Evolutionary conservation across 2,329 filamentous ascomycete species (phyloP).

Genomic region (Cladobotryum mycophilum): DNA sequence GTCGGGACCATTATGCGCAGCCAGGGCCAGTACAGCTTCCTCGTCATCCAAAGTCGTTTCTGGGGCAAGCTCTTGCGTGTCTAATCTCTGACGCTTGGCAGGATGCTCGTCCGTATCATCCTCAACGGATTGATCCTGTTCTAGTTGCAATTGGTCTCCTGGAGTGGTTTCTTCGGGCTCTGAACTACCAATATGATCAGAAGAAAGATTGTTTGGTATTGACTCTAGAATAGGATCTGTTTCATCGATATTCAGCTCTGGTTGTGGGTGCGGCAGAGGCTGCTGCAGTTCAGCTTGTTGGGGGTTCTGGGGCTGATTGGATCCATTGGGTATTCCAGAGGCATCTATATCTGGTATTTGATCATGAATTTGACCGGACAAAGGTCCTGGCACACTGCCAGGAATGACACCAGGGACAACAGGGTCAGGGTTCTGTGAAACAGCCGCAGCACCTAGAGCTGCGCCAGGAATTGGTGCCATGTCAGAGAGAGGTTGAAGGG

Average conservation of each 20-base stretch:
- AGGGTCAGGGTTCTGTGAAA: not conserved
- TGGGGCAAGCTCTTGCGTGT: constrained; percentile 18
- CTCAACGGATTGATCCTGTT: constrained; percentile 16
- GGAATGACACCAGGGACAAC: not conserved
- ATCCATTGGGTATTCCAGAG: not conserved
- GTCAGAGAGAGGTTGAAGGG: not conserved
- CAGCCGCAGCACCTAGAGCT: constrained; percentile 1
- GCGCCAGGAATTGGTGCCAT: constrained; percentile 21
- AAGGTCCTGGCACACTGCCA: constrained; percentile 1
- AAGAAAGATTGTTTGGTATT: constrained; percentile 2
- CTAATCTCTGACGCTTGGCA: constrained; percentile 36
- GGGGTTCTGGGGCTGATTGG: constrained; percentile 15
- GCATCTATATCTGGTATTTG: constrained; percentile 7
- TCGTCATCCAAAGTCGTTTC: constrained; percentile 33
- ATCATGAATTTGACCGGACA: constrained; percentile 1
- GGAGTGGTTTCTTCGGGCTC: constrained; percentile 3
- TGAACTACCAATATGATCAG: constrained; percentile 5
- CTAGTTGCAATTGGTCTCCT: constrained; percentile 9
- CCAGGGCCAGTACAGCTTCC: constrained; percentile 43
- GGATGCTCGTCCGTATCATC: constrained; percentile 28
- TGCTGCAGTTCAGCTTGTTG: constrained; percentile 2
- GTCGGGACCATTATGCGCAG: constrained; percentile 35
- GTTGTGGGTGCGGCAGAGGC: not conserved
- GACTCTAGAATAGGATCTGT: constrained; percentile 1
- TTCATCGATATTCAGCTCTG: constrained; percentile 2